These are phyloP conservation scores for Aureobasidium sp. DNA, from an alignment of 2,329 filamentous ascomycete genomes.

Conservation along the genomic window DNA sequence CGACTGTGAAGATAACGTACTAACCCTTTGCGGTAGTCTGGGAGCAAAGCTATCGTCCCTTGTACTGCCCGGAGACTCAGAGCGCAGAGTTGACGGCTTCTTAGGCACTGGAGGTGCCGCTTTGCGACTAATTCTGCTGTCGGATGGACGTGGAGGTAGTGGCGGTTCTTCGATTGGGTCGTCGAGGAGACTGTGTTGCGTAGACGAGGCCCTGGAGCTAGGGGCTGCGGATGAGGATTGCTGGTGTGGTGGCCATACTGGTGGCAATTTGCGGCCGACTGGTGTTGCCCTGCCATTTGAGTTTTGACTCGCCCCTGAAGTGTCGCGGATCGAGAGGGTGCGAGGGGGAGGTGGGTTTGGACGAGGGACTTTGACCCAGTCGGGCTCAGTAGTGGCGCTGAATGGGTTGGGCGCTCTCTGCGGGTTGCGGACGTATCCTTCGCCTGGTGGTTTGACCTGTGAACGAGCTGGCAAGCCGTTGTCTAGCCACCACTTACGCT, in stretches of 20 bases:
- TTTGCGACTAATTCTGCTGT: slow-evolving; percentile 9
- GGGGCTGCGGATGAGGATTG: background rate
- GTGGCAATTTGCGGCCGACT: slow-evolving; percentile 1
- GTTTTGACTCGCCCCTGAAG: slow-evolving; percentile 1
- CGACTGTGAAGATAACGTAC: slow-evolving; percentile 13
- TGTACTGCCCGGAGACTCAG: slow-evolving; percentile 18
- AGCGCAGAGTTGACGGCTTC: slow-evolving; percentile 24
- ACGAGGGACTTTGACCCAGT: slow-evolving; percentile 60
- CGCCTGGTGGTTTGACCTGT: slow-evolving; percentile 55
- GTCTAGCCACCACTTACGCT: slow-evolving; percentile 57
- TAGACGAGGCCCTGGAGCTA: background rate
- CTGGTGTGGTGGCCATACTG: slow-evolving; percentile 9
- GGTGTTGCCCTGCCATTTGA: slow-evolving; percentile 2
- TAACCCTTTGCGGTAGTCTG: slow-evolving; percentile 14
- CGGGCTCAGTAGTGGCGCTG: slow-evolving; percentile 60
- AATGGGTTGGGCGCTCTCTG: slow-evolving; percentile 76
- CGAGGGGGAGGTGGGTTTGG: slow-evolving; percentile 19
- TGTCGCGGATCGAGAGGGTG: slow-evolving; percentile 15
- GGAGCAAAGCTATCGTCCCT: slow-evolving; percentile 9
- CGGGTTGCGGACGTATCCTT: slow-evolving; percentile 59
- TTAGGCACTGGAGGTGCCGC: slow-evolving; percentile 24
- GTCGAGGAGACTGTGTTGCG: background rate
- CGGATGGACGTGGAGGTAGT: background rate
- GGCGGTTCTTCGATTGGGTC: background rate
- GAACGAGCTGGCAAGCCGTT: slow-evolving; percentile 65